Base-by-base conservation (phyloP, 2,329 filamentous ascomycete species). In the Cytospora chrysosperma region DNA sequence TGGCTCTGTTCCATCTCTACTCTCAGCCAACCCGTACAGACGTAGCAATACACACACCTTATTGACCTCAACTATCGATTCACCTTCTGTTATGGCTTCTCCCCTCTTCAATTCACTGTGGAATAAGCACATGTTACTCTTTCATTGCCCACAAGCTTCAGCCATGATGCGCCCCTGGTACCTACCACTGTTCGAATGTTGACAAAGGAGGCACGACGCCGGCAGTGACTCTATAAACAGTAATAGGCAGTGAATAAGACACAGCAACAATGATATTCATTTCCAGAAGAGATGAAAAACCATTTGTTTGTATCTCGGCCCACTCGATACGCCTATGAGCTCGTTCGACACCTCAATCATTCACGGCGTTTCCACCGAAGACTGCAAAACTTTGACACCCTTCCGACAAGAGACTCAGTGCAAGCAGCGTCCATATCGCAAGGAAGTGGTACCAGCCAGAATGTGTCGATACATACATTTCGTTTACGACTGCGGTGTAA, bases 391-490 rank as follows among this genome's bases (percentile, higher is more conserved):
- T 8, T 9, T 40, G 2, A 47, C 3, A 24, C 21, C 43, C 24
- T 9, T 9, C 4, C 9, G 43, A 13, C 43, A 47, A 47, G 21
- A 24, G 43, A 24, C 9, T 3, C 10, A 5, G 5, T 3, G 2
- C n/a, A 24, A 21, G 24, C 8, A 47, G n/a, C 2, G 10, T 9
- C 9, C 6, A 1, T 1, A 15, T 15, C 0, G 19, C n/a, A 17
- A 28, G 4, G 4, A 47, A 17, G 28, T 9, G 8, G 12, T 30
- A 28, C 19, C 19, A 21, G 13, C 10, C 21, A 12, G 19, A 2
- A 63, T 63, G 62, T 61, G 56, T 34, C 15, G 13, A 12, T 63
- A 47, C 17, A 43, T 56, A 7, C 4, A 26, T 50, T 47, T 61
- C 13, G 43, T 7, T 4, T 27, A 51, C 15, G 51, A 52, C 27